Conservation (phyloP, 192 early-diverging fungal species). For the Podila epigama region DNA sequence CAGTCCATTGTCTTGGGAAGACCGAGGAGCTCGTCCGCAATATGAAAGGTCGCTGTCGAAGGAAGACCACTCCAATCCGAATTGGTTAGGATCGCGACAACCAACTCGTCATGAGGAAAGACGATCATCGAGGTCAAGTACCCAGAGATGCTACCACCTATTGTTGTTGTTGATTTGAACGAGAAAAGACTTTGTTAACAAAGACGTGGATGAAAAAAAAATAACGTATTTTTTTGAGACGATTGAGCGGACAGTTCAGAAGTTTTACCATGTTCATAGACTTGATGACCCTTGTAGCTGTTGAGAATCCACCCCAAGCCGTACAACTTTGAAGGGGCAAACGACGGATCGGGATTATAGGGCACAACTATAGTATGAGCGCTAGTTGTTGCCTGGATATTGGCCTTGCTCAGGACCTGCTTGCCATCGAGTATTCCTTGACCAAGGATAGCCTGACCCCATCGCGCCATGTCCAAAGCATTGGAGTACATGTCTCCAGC, state of each 20-base stretch:
- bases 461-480: constrained; percentile 14
- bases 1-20: not conserved
- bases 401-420: constrained; percentile 15
- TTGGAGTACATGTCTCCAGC: constrained; percentile 29
- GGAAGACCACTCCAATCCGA: not conserved
- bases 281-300: constrained; percentile 6
- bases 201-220: not conserved
- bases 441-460: constrained; percentile 7
- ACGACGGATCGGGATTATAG: not conserved
- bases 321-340: not conserved
- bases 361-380: not conserved
- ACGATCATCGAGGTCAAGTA: not conserved
- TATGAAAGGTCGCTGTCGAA: not conserved
- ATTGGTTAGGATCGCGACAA: not conserved
- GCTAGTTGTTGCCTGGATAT: not conserved
- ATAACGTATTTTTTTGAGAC: not conserved
- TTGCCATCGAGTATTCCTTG: constrained; percentile 7
- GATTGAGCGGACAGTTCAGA: not conserved
- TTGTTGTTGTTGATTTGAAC: no score
- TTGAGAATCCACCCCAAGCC: constrained; percentile 15
- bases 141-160: not conserved
- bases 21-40: constrained; percentile 5
- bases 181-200: no score
- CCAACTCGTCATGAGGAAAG: not conserved
- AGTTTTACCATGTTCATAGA: constrained; percentile 13